Conservation (phyloP, 805 yeast genomes). For the Pichia nanzhaoensis region DNA sequence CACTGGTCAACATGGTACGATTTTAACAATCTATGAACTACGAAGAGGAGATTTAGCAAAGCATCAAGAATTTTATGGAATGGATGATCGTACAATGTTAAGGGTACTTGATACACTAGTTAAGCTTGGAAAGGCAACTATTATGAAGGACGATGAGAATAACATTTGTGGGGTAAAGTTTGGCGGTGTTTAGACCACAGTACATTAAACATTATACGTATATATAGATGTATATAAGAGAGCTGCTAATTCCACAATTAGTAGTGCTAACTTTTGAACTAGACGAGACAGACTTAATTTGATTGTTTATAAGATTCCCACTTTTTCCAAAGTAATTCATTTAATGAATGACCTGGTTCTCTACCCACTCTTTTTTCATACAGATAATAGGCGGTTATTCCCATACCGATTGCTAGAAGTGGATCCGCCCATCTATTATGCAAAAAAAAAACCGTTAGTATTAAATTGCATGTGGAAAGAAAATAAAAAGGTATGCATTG, state of each 20-base stretch:
- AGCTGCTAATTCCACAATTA: conserved; percentile 2
- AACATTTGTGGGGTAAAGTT: conserved; percentile 67
- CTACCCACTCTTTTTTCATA: conserved; percentile 55
- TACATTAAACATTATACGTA: neutral
- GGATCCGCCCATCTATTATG: conserved; percentile 45
- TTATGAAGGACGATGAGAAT: conserved; percentile 48
- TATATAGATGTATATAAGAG: neutral
- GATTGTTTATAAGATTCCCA: conserved; percentile 2
- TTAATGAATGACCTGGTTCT: conserved; percentile 52
- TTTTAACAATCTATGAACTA: conserved; percentile 78
- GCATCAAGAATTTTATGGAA: conserved; percentile 53
- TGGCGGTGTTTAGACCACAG: neutral
- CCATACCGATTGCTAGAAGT: conserved; percentile 53
- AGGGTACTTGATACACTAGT: conserved; percentile 52
- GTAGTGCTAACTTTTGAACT: neutral
- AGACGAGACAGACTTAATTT: no score
- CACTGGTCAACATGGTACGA: conserved; percentile 71
- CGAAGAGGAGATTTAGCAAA: conserved; percentile 54
- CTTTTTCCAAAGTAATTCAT: conserved; percentile 35
- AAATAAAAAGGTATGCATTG: conserved; percentile 8
- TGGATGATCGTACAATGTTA: conserved; percentile 51
- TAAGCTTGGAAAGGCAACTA: conserved; percentile 64
- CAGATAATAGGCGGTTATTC: conserved; percentile 55
- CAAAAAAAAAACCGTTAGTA: conserved; percentile 7
- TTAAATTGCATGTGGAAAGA: conserved; percentile 5